Base-by-base conservation (phyloP, 345 rosid species). In the Erysimum cheiranthoides region DNA sequence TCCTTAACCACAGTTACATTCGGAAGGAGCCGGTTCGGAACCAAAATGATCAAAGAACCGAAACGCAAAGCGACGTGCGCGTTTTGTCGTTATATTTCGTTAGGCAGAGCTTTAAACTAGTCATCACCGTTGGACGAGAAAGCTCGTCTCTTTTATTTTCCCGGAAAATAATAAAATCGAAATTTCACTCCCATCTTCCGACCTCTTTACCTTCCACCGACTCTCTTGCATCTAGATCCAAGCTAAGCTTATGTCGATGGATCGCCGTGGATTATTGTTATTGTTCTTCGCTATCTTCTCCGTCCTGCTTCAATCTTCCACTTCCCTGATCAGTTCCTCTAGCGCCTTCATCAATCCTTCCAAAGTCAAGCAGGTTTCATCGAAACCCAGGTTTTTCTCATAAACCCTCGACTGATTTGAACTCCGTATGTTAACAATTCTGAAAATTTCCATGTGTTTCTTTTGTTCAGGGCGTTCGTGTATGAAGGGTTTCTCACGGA, bases 401-500 rank as follows among this genome's bases (percentile, higher is more conserved):
- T 7, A 51, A 43, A 9, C 17, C 52, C 43, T 78, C 4, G 1
- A 6, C 0, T 71, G 40, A 39, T 40, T 43, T 47, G 42, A 30
- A 13, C 56, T 68, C 40, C n/a, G 13, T 12, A 51, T 1, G 31
- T 46, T 6, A 9, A 6, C 6, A 39, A n/a, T 10, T 36, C 36
- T 39, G 60, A 10, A 18, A 47, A 50, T 3, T 61, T 61, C 50
- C 18, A 42, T 70, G 6, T 28, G 42, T 53, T 10, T 36, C 17
- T 40, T 25, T 7, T 39, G 47, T 79, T 72, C 82, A 90, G 98
- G 84, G 98, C 98, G 18, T 94, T 86, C 78, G 96, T 94, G n/a
- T 94, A 92, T 57, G 80, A 92, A 81, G 96, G 98, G 50, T 92
- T 94, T 60, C 94, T 92, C 50, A 87, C 98, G 27, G 97, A 89